A percentile compares a stretch with the other conserved stretches of the same genome.
phyloP scores from a whole-genome alignment of 2,329 filamentous ascomycete genomes.

The Neonectria punicea region DNA sequence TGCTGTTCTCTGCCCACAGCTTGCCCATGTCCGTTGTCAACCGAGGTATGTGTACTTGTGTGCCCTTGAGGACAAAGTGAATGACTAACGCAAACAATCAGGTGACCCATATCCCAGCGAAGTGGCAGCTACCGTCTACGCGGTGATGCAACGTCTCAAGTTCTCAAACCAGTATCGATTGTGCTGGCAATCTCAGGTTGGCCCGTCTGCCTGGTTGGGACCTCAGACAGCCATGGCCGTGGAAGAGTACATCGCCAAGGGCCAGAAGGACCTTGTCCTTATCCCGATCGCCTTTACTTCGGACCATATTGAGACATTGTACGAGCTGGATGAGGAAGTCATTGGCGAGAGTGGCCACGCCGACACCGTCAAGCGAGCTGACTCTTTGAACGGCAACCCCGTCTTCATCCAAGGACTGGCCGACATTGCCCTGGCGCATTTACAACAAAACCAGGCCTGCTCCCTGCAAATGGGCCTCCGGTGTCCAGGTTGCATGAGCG shows the following conservation, averaged over 20 bases:
- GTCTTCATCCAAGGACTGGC: slow-evolving; percentile 92
- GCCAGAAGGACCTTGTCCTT: slow-evolving; percentile 88
- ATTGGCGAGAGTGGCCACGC: slow-evolving; percentile 85
- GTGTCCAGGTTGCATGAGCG: slow-evolving; percentile 93
- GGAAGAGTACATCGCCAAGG: slow-evolving; percentile 87
- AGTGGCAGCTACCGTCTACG: slow-evolving; percentile 94
- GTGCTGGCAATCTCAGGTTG: slow-evolving; percentile 98
- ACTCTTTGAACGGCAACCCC: slow-evolving; percentile 90
- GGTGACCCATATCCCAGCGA: slow-evolving; percentile 95
- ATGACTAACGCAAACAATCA: slow-evolving; percentile 50
- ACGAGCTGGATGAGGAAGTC: slow-evolving; percentile 92
- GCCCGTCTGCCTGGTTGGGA: slow-evolving; percentile 93
- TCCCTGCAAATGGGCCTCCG: slow-evolving; percentile 89
- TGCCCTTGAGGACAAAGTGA: background rate
- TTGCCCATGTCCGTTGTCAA: slow-evolving; percentile 98
- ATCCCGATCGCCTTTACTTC: slow-evolving; percentile 98
- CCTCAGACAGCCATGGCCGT: slow-evolving; percentile 93
- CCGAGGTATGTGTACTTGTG: slow-evolving; percentile 64
- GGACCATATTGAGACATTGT: slow-evolving; percentile 98
- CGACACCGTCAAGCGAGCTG: slow-evolving; percentile 87
- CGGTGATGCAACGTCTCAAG: slow-evolving; percentile 91
- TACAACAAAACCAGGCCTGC: slow-evolving; percentile 74
- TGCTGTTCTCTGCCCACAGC: slow-evolving; percentile 95
- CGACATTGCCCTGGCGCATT: slow-evolving; percentile 83
- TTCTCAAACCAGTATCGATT: slow-evolving; percentile 92